Evolutionary conservation across 192 early-diverging fungal genomes (phyloP).

Genomic region (Geranomyces variabilis): DNA sequence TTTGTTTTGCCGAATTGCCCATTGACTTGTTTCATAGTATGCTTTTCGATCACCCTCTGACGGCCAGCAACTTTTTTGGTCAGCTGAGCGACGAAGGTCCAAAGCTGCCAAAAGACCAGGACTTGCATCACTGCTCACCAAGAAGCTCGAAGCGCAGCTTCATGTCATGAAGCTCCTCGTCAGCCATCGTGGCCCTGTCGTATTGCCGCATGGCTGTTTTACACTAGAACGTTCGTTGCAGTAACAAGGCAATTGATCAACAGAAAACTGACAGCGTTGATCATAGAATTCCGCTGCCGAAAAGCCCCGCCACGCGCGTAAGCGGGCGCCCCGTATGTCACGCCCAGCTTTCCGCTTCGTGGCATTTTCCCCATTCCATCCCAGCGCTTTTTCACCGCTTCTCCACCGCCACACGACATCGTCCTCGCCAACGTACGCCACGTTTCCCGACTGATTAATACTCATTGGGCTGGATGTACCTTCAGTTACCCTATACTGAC

Average conservation of each 20-base stretch:
- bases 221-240: not conserved
- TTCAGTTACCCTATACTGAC: too few species aligned
- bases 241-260: not conserved
- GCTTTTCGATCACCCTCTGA: conserved; percentile 68
- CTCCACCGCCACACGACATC: too few species aligned
- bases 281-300: not conserved
- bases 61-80: not conserved
- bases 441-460: too few species aligned
- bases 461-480: too few species aligned
- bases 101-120: not conserved
- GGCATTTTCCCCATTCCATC: too few species aligned
- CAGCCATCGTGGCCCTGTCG: conserved; percentile 45
- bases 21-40: conserved; percentile 66
- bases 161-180: conserved; percentile 67
- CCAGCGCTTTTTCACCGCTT: too few species aligned
- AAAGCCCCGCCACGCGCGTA: too few species aligned
- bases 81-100: not conserved
- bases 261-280: not conserved
- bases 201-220: conserved; percentile 35
- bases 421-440: too few species aligned
- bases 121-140: conserved; percentile 34
- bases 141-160: conserved; percentile 67
- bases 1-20: conserved; percentile 66
- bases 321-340: too few species aligned
- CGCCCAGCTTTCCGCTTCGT: too few species aligned